Evolutionary conservation across 768 basidiomycete species (phyloP), one percentile per base, ranked within the genome.

Genomic region (Termitomyces titanicus): DNA sequence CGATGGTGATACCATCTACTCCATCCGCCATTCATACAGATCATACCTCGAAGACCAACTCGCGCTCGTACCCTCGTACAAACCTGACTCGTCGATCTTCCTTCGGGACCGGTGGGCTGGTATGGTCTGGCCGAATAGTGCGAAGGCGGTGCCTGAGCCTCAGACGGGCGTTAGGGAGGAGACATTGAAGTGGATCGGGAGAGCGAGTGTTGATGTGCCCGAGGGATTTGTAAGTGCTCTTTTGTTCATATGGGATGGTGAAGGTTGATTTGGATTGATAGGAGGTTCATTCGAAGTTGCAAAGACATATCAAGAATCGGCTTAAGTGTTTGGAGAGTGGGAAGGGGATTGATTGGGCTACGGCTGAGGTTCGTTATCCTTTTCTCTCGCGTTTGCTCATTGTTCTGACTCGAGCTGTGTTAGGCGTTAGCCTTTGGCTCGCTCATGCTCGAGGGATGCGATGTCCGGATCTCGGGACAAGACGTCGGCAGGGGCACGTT

Each of bases 401-500:
- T 10, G 38, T 24, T 10, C n/a, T n/a, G n/a, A n/a, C n/a, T n/a
- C n/a, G n/a, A n/a, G n/a, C n/a, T n/a, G n/a, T n/a, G n/a, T n/a
- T 53, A 91, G 89, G 89, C 92, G 0, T 70, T 97, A 68, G 94
- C 94, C 0, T 92, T 94, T 63, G 94, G 94, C 0, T 84, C 91
- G 1, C 76, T 96, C 33, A 82, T 96, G 84, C 71, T 82, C 2
- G 88, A 92, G 50, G 92, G 92, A 1, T 83, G 76, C 58, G 89
- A 95, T 64, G 79, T 97, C 9, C 82, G 94, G 15, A 91, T 97
- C 31, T 94, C 92, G 2, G 94, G 94, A 7, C 94, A 97, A 68
- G 94, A 96, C 65, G 92, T 94, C 0, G 94, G 94, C 0, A 69
- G 94, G 37, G 94, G 94, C 2, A 94, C 92, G 11, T 93, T 94